Conservation (phyloP, 1,284 basidiomycete species). For the Pascua sp. region DNA sequence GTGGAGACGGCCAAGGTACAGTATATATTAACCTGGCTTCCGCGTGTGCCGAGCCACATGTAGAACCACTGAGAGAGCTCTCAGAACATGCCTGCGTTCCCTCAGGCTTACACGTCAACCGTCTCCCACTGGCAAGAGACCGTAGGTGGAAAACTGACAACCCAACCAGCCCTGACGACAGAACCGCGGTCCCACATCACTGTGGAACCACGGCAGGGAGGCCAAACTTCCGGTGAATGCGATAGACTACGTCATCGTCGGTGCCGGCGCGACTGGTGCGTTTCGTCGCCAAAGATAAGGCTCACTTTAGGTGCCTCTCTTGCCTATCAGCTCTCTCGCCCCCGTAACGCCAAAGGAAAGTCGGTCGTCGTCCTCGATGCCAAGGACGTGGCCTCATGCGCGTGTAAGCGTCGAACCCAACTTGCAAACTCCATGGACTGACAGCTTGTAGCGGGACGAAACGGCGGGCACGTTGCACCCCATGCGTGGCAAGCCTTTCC, state of each 20-base stretch:
- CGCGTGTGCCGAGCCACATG: too few relatives aligned
- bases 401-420: constrained; percentile 23
- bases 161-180: neutral
- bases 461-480: constrained; percentile 43
- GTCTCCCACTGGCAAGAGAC: constrained; percentile 12
- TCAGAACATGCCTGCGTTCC: constrained; percentile 6
- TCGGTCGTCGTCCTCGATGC: constrained; percentile 35
- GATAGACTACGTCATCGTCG: constrained; percentile 28
- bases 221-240: constrained; percentile 18
- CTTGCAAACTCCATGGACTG: neutral
- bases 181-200: constrained; percentile 25
- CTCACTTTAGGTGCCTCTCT: constrained; percentile 10
- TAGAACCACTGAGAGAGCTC: too few relatives aligned
- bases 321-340: constrained; percentile 33
- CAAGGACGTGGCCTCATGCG: constrained; percentile 40
- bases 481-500: constrained; percentile 24
- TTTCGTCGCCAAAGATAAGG: neutral
- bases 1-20: too few relatives aligned
- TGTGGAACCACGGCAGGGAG: constrained; percentile 26
- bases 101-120: constrained; percentile 6
- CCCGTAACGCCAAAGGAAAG: constrained; percentile 23
- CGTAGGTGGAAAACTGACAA: neutral
- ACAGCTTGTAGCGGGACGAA: constrained; percentile 29
- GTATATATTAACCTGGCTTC: too few relatives aligned
- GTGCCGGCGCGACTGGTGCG: constrained; percentile 24